Evolutionary conservation across 2,329 filamentous ascomycete genomes (phyloP).

Genomic region (Diatrype stigma): DNA sequence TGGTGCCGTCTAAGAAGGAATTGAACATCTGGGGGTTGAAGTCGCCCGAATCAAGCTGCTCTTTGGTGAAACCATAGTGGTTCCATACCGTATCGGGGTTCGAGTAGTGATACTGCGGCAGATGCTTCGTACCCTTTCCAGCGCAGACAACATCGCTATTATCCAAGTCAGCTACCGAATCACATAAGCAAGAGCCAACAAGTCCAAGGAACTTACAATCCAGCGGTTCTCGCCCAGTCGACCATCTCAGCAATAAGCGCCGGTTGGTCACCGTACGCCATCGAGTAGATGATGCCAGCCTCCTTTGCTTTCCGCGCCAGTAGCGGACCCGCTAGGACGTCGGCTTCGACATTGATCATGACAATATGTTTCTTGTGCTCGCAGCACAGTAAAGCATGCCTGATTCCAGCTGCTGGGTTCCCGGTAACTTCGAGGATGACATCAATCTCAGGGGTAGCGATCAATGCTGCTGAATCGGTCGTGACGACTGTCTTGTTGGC

Average conservation of each 20-base stretch:
- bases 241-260: conserved; percentile 40
- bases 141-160: conserved; percentile 36
- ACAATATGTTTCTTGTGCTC: conserved; percentile 46
- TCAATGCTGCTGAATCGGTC: conserved; percentile 37
- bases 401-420: conserved; percentile 38
- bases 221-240: conserved; percentile 39
- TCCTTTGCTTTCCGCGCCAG: conserved; percentile 37
- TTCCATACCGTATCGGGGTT: conserved; percentile 44
- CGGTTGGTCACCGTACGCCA: conserved; percentile 43
- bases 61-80: conserved; percentile 41
- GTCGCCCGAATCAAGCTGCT: conserved; percentile 37
- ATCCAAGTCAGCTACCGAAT: too few species aligned
- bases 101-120: conserved; percentile 40
- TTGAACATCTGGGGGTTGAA: conserved; percentile 48
- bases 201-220: conserved; percentile 23
- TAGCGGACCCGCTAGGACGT: conserved; percentile 38
- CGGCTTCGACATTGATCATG: conserved; percentile 43
- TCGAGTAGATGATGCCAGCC: conserved; percentile 42
- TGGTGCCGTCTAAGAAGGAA: conserved; percentile 44
- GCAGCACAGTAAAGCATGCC: conserved; percentile 39
- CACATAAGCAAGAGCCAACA: too few species aligned
- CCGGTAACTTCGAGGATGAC: conserved; percentile 41
- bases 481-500: conserved; percentile 37
- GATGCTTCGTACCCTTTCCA: conserved; percentile 42
- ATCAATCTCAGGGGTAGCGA: conserved; percentile 38